Percentiles rank a stretch among this genome's conserved stretches.
phyloP scores from a whole-genome alignment of 306 rosid species.

The Acacia acuminata region DNA sequence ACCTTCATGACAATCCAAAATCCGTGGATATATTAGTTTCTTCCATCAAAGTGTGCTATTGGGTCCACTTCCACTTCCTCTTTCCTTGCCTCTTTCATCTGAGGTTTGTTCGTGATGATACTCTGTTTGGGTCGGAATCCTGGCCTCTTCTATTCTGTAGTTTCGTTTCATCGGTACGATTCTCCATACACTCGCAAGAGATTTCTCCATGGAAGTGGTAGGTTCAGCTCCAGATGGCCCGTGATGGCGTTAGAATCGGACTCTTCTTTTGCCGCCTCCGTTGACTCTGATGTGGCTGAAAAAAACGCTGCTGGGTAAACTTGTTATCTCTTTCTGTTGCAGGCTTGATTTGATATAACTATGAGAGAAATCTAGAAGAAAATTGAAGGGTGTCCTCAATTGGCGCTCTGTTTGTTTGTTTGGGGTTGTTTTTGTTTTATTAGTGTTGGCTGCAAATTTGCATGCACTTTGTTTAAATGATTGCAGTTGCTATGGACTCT shows the following conservation, averaged over 20 bases:
- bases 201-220: slow-evolving; percentile 25
- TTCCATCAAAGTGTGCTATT: not conserved
- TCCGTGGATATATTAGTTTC: not conserved
- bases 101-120: slow-evolving; percentile 22
- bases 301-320: slow-evolving; percentile 61
- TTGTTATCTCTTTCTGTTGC: not conserved
- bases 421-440: not conserved
- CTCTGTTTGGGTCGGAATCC: slow-evolving; percentile 50
- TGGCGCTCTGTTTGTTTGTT: not conserved
- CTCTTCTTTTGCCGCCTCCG: slow-evolving; percentile 58
- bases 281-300: slow-evolving; percentile 63
- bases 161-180: slow-evolving; percentile 22
- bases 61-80: not conserved
- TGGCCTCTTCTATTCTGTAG: slow-evolving; percentile 40
- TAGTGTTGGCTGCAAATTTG: not conserved
- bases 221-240: slow-evolving; percentile 43
- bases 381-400: not conserved
- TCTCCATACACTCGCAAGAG: slow-evolving; percentile 26
- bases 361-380: not conserved
- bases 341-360: not conserved
- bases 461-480: not conserved
- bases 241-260: slow-evolving; percentile 60
- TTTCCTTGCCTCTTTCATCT: not conserved
- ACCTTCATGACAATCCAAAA: slow-evolving; percentile 7
- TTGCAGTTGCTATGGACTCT: not conserved